These are phyloP conservation scores for Grosmannia huntii DNA, from an alignment of 2,329 filamentous ascomycete species.

Conservation along the genomic window DNA sequence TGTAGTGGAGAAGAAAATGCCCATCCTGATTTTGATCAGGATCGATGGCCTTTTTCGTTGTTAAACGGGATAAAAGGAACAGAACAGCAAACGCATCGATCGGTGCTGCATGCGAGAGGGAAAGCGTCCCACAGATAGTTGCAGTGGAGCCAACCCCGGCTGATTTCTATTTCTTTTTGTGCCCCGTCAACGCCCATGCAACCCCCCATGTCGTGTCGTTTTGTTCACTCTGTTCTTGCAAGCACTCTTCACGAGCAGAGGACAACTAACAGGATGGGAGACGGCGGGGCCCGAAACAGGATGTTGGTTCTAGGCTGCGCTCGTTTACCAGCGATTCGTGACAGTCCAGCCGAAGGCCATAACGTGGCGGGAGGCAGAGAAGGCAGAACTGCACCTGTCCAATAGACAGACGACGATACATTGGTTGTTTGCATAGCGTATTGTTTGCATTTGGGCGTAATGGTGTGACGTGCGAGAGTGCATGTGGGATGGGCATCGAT, in stretches of 20 bases:
- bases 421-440: too few species aligned
- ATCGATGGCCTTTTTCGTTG: neutral
- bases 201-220: neutral
- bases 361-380: neutral
- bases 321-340: neutral
- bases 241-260: neutral
- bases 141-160: neutral
- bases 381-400: neutral
- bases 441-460: neutral
- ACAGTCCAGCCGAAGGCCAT: neutral
- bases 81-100: neutral
- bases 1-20: neutral
- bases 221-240: neutral
- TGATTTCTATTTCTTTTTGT: neutral
- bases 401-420: neutral
- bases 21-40: neutral
- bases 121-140: neutral
- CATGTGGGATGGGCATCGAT: neutral
- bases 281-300: neutral
- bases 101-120: neutral
- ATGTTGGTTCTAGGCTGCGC: neutral
- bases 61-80: neutral
- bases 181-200: neutral
- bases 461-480: neutral
- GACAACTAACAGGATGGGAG: neutral